Percentiles rank a stretch among this genome's conserved stretches.
Conservation (phyloP, 1,139 yeast genomes). For the Yamadazyma friedrichii region DNA sequence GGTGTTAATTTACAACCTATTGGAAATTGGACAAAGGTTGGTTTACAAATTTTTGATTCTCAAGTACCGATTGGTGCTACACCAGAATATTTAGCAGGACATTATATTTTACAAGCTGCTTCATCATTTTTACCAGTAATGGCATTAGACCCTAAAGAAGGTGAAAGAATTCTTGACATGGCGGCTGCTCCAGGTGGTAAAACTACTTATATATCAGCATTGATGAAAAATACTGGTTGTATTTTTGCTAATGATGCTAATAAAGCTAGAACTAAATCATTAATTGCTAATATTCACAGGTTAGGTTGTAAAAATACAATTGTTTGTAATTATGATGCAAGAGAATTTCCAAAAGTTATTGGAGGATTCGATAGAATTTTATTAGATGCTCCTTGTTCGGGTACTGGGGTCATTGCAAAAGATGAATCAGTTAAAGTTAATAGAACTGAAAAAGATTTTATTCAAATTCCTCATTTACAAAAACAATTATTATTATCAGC, state of each 20-base stretch:
- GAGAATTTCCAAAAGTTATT: constrained; percentile 96
- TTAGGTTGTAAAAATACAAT: constrained; percentile 95
- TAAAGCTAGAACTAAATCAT: constrained; percentile 92
- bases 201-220: constrained; percentile 91
- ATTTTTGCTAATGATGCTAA: constrained; percentile 97
- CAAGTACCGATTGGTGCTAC: constrained; percentile 99
- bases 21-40: constrained; percentile 98
- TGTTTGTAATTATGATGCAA: constrained; percentile 96
- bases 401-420: constrained; percentile 98
- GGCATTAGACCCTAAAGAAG: constrained; percentile 95
- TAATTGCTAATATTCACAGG: constrained; percentile 96
- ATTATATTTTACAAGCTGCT: constrained; percentile 96
- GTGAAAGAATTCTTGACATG: constrained; percentile 95
- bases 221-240: constrained; percentile 98
- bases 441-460: constrained; percentile 94
- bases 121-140: constrained; percentile 96
- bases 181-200: constrained; percentile 99
- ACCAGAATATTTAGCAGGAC: constrained; percentile 97
- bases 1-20: constrained; percentile 98
- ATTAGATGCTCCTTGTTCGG: constrained; percentile 98
- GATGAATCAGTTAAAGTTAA: constrained; percentile 93
- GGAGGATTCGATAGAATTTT: constrained; percentile 97
- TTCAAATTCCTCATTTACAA: constrained; percentile 94
- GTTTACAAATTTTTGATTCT: constrained; percentile 93
- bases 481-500: constrained; percentile 92